These are phyloP conservation scores for Xylaria sp. DNA, from an alignment of 2,329 filamentous ascomycete genomes.

Conservation along the genomic window DNA sequence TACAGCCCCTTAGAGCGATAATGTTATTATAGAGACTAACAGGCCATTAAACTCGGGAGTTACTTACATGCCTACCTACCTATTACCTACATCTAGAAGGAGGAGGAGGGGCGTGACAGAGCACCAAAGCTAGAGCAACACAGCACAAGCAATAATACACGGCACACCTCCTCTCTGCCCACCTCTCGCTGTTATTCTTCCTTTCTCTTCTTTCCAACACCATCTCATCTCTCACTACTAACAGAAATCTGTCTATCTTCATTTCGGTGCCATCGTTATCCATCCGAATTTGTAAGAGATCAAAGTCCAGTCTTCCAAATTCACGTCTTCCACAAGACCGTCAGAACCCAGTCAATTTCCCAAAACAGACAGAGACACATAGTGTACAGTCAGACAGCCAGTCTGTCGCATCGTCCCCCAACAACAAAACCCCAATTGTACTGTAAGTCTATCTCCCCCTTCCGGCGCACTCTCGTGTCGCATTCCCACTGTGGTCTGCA, in stretches of 20 bases:
- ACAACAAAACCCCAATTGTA: constrained; percentile 18
- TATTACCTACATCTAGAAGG: not conserved
- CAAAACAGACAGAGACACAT: constrained; percentile 1
- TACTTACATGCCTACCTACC: not conserved
- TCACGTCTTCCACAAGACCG: constrained; percentile 17
- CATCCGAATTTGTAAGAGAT: constrained; percentile 9
- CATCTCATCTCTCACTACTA: constrained; percentile 19
- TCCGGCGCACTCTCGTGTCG: constrained; percentile 42
- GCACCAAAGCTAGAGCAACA: constrained; percentile 7
- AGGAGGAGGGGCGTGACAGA: not conserved
- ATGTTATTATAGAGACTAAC: constrained; percentile 23
- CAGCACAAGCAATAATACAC: constrained; percentile 19
- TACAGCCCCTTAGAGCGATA: constrained; percentile 27
- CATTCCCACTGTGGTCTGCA: constrained; percentile 46
- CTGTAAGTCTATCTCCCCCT: constrained; percentile 26
- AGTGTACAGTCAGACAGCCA: not conserved
- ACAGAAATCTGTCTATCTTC: constrained; percentile 12
- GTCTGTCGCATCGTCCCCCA: constrained; percentile 19
- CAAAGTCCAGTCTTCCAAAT: constrained; percentile 25
- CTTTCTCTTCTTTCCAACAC: constrained; percentile 36
- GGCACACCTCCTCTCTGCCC: constrained; percentile 31
- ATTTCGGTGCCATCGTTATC: constrained; percentile 16
- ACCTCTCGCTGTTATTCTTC: constrained; percentile 29
- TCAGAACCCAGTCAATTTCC: constrained; percentile 14
- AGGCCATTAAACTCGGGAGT: constrained; percentile 6